Evolutionary conservation across 1,139 yeast species (phyloP).

Genomic region (Zygoascus meyerae): DNA sequence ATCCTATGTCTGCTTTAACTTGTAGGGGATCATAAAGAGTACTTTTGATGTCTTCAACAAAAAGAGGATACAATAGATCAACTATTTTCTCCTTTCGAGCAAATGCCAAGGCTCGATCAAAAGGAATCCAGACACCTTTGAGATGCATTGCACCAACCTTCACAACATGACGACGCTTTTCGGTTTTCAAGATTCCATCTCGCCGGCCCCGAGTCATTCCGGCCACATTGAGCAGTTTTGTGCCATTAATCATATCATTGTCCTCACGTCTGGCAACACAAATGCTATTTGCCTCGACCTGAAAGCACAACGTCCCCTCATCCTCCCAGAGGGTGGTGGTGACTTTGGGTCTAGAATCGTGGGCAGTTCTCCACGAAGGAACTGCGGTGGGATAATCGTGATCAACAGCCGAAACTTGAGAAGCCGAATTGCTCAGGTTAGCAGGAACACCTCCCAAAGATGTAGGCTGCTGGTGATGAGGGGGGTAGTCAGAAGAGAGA

Average conservation of each 20-base stretch:
- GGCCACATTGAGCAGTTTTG: conserved; percentile 81
- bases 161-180: conserved; percentile 80
- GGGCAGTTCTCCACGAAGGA: conserved; percentile 9
- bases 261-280: conserved; percentile 89
- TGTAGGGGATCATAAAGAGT: conserved; percentile 23
- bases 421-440: no score
- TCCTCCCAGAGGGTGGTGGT: conserved; percentile 97
- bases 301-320: conserved; percentile 87
- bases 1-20: conserved; percentile 7
- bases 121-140: conserved; percentile 96
- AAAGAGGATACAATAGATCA: conserved; percentile 75
- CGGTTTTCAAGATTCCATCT: conserved; percentile 85
- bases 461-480: no score
- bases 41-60: conserved; percentile 71
- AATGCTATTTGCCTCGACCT: conserved; percentile 85
- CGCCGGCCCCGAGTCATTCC: conserved; percentile 94
- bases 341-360: conserved; percentile 51
- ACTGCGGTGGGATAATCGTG: background rate
- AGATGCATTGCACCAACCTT: conserved; percentile 93
- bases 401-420: no score
- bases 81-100: conserved; percentile 82
- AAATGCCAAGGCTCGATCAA: conserved; percentile 80
- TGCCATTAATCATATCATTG: conserved; percentile 87
- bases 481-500: no score
- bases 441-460: no score